A percentile compares a stretch with the other conserved stretches of the same genome.
Evolutionary conservation across 225 moss, liverwort and hornwort species (phyloP).

Genomic region (Anthoceros angustus): DNA sequence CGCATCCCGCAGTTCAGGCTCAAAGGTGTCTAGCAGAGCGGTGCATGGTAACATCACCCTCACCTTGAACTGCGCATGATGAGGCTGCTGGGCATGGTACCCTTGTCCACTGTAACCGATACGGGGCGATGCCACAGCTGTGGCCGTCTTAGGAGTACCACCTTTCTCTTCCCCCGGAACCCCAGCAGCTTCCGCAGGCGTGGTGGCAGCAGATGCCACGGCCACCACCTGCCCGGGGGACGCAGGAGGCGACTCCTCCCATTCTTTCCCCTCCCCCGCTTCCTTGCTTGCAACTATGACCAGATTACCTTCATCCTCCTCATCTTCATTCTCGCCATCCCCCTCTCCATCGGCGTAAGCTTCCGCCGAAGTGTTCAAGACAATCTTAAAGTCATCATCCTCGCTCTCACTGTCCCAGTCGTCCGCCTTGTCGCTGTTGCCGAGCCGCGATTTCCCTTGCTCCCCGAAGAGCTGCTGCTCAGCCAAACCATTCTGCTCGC

Average conservation of each 20-base stretch:
- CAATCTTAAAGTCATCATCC: constrained; percentile 72
- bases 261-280: constrained; percentile 67
- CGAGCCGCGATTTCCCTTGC: constrained; percentile 19
- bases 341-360: constrained; percentile 41
- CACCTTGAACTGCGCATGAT: constrained; percentile 92
- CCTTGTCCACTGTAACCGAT: constrained; percentile 99
- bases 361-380: constrained; percentile 59
- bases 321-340: constrained; percentile 67
- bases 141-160: constrained; percentile 40
- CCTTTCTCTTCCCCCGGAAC: constrained; percentile 64
- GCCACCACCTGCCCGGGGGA: constrained; percentile 31
- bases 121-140: constrained; percentile 52
- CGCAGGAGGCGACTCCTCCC: constrained; percentile 60
- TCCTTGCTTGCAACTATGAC: constrained; percentile 76
- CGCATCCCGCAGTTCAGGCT: background rate
- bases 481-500: constrained; percentile 19
- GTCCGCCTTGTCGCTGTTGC: constrained; percentile 61
- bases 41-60: constrained; percentile 6
- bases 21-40: background rate
- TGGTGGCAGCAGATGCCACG: constrained; percentile 47
- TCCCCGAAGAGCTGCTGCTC: constrained; percentile 11
- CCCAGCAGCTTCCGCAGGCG: constrained; percentile 44
- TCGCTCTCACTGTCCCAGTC: constrained; percentile 62
- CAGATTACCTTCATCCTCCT: constrained; percentile 69
- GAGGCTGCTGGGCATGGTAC: constrained; percentile 47